These are phyloP conservation scores for Cyathus striatus DNA, from an alignment of 768 basidiomycete species.

Conservation along the genomic window DNA sequence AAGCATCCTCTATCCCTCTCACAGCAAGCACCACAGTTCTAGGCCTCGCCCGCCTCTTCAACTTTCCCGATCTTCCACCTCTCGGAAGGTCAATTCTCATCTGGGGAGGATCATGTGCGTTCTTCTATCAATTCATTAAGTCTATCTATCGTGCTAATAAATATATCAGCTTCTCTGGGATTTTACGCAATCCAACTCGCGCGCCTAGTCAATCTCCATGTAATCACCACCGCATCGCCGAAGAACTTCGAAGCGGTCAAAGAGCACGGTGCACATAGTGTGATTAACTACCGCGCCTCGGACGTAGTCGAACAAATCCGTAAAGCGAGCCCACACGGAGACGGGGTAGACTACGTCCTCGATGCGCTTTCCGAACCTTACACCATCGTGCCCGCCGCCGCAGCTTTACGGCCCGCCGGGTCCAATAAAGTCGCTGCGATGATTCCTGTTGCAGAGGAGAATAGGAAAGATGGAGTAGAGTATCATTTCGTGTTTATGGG, in stretches of 20 bases:
- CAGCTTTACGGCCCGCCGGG: neutral
- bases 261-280: neutral
- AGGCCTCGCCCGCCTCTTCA: neutral
- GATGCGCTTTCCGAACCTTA: neutral
- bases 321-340: neutral
- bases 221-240: neutral
- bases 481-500: neutral
- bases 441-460: neutral
- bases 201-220: neutral
- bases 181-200: neutral
- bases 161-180: neutral
- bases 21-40: neutral
- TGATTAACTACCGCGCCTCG: neutral
- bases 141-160: neutral
- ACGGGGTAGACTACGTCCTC: neutral
- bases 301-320: neutral
- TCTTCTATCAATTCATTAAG: neutral
- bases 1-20: neutral
- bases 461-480: neutral
- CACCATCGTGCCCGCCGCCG: neutral
- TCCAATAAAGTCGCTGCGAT: neutral
- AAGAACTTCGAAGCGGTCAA: neutral
- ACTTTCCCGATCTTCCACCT: neutral
- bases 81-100: neutral
- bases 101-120: neutral